Evolutionary conservation across 345 rosid species (phyloP).

Genomic region (Aurinia saxatilis): DNA sequence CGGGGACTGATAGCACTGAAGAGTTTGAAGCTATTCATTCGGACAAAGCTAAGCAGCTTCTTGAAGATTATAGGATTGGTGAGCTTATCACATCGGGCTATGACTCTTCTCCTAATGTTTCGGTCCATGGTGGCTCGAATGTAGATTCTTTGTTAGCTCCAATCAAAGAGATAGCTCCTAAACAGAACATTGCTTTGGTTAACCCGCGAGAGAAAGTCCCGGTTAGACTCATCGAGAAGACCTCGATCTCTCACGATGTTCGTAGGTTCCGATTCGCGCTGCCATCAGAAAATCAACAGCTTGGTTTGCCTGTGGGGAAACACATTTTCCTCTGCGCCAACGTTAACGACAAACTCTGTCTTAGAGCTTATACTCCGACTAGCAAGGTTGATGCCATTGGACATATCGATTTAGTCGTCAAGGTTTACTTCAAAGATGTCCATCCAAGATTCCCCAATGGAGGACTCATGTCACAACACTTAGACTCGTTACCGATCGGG

Average conservation of each 20-base stretch:
- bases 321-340: slow-evolving; percentile 73
- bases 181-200: slow-evolving; percentile 48
- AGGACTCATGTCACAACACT: slow-evolving; percentile 74
- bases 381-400: slow-evolving; percentile 60
- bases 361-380: slow-evolving; percentile 86
- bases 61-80: slow-evolving; percentile 72
- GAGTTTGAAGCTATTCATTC: slow-evolving; percentile 97
- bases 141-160: slow-evolving; percentile 42
- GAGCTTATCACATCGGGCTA: slow-evolving; percentile 55
- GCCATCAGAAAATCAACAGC: slow-evolving; percentile 57
- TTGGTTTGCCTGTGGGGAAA: slow-evolving; percentile 82
- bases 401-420: slow-evolving; percentile 70
- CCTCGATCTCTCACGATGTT: slow-evolving; percentile 65
- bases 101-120: slow-evolving; percentile 72
- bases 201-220: slow-evolving; percentile 70
- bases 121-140: slow-evolving; percentile 56
- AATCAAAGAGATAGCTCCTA: slow-evolving; percentile 42
- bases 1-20: slow-evolving; percentile 90
- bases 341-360: slow-evolving; percentile 60
- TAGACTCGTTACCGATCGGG: slow-evolving; percentile 64
- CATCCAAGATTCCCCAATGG: slow-evolving; percentile 82
- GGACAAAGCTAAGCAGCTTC: slow-evolving; percentile 73
- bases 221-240: slow-evolving; percentile 68
- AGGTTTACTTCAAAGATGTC: slow-evolving; percentile 66
- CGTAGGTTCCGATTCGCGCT: slow-evolving; percentile 60